phyloP scores from a whole-genome alignment of 768 basidiomycete species.

The Psilocybe cyanescens region DNA sequence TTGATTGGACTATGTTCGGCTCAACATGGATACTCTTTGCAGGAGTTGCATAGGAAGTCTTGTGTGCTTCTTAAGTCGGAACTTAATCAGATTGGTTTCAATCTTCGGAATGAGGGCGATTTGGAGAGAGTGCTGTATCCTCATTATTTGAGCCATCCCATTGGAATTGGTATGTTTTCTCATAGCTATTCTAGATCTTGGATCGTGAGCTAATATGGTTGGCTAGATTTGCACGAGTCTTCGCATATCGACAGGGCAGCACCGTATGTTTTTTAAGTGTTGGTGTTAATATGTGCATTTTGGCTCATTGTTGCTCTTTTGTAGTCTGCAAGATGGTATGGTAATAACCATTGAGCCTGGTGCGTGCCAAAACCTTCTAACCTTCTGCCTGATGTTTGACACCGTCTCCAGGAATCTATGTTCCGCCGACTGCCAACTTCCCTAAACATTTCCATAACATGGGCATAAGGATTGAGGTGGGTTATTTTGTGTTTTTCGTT shows the following conservation, averaged over 20 bases:
- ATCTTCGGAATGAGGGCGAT: conserved; percentile 52
- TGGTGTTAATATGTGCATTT: neutral
- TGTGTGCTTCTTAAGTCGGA: conserved; percentile 70
- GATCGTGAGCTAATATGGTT: neutral
- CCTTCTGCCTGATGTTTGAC: neutral
- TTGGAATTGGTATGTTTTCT: conserved; percentile 59
- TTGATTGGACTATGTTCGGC: conserved; percentile 67
- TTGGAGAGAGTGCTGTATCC: conserved; percentile 86
- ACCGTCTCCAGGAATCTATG: conserved; percentile 69
- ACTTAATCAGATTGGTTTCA: conserved; percentile 78
- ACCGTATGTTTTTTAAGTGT: conserved; percentile 41
- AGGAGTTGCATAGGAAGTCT: conserved; percentile 79
- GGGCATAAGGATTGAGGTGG: conserved; percentile 89
- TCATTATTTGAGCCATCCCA: conserved; percentile 89
- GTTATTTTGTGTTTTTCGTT: neutral
- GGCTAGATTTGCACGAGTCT: conserved; percentile 88
- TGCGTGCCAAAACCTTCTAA: conserved; percentile 25
- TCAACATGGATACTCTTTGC: conserved; percentile 56
- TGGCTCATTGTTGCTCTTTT: neutral
- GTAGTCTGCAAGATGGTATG: conserved; percentile 80
- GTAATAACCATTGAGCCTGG: conserved; percentile 93
- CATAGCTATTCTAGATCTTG: conserved; percentile 1
- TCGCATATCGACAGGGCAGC: conserved; percentile 57
- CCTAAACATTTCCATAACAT: conserved; percentile 91
- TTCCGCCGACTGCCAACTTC: conserved; percentile 78